These are phyloP conservation scores for Kernera saxatilis DNA, from an alignment of 345 rosid genomes.

Conservation along the genomic window DNA sequence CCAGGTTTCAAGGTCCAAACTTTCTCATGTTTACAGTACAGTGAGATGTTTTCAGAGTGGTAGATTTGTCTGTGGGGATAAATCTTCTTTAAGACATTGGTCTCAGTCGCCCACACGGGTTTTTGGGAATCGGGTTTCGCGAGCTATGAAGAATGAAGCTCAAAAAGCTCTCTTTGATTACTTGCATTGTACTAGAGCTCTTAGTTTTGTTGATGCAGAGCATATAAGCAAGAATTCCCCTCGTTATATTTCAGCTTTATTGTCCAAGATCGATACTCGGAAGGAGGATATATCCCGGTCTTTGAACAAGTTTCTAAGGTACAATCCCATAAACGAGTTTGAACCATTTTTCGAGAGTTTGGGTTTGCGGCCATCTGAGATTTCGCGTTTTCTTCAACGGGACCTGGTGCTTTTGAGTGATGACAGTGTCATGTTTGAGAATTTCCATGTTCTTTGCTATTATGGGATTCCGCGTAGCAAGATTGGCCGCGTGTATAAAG, in stretches of 20 bases:
- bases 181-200: slow-evolving; percentile 53
- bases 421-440: slow-evolving; percentile 51
- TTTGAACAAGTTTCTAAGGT: slow-evolving; percentile 47
- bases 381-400: slow-evolving; percentile 38
- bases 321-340: slow-evolving; percentile 79
- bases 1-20: slow-evolving; percentile 13
- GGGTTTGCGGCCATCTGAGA: slow-evolving; percentile 54
- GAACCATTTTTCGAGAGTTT: slow-evolving; percentile 85
- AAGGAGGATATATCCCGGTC: slow-evolving; percentile 34
- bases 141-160: slow-evolving; percentile 36
- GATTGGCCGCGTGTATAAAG: slow-evolving; percentile 57
- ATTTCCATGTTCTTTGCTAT: slow-evolving; percentile 55
- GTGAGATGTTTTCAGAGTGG: slow-evolving; percentile 32
- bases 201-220: slow-evolving; percentile 62
- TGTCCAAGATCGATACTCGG: slow-evolving; percentile 31
- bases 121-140: slow-evolving; percentile 21
- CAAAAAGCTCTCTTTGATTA: slow-evolving; percentile 69
- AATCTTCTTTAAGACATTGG: slow-evolving; percentile 24
- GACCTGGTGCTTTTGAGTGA: slow-evolving; percentile 58
- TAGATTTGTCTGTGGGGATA: slow-evolving; percentile 15
- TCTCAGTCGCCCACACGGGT: slow-evolving; percentile 24
- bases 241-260: slow-evolving; percentile 33
- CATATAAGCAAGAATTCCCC: slow-evolving; percentile 64
- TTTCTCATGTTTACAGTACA: slow-evolving; percentile 20
- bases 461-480: slow-evolving; percentile 54